These are phyloP conservation scores for Eimeria zaria DNA, from an alignment of 169 alveolate species.

Conservation along the genomic window DNA sequence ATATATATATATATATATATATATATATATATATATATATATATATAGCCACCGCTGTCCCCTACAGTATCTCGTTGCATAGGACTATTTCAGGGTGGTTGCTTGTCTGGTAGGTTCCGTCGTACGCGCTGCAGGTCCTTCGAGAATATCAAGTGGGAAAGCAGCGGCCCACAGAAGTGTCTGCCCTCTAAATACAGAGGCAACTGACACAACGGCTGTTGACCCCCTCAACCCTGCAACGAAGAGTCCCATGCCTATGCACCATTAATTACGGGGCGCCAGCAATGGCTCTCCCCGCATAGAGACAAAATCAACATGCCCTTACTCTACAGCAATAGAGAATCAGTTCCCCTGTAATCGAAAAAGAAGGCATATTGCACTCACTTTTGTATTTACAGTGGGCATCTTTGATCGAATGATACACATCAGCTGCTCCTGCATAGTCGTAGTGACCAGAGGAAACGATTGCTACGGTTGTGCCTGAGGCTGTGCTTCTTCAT, in stretches of 20 bases:
- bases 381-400: neutral
- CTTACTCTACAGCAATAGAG: neutral
- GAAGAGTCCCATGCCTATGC: neutral
- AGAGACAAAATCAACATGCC: neutral
- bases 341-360: neutral
- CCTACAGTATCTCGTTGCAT: too few species aligned
- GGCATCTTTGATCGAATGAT: too few species aligned
- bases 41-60: too few species aligned
- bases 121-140: too few species aligned
- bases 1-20: too few species aligned
- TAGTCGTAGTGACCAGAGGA: neutral
- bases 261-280: neutral
- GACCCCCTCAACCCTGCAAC: neutral
- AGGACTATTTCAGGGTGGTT: too few species aligned
- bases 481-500: neutral
- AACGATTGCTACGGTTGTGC: neutral
- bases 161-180: neutral
- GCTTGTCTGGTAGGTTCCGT: too few species aligned
- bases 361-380: neutral
- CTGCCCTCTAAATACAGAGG: neutral
- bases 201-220: neutral
- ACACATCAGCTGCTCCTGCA: neutral
- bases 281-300: neutral
- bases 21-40: too few species aligned
- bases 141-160: neutral